Conservation (phyloP, 805 yeast genomes). For the Saccharomycopsis sp. region DNA sequence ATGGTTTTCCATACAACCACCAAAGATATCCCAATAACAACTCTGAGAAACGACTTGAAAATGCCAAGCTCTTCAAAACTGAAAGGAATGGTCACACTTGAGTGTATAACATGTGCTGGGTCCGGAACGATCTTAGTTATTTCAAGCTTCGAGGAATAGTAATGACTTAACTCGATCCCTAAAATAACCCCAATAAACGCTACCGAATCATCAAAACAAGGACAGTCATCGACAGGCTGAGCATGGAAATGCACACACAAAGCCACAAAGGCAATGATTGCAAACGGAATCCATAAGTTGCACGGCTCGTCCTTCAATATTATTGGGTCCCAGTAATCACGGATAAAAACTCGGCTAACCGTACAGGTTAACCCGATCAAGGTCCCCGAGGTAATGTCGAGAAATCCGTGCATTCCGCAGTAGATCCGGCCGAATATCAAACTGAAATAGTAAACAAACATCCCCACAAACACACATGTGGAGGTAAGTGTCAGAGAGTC, state of each 20-base stretch:
- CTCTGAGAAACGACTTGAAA: constrained; percentile 37
- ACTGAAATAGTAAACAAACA: constrained; percentile 48
- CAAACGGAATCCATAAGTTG: constrained; percentile 29
- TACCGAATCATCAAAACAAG: constrained; percentile 92
- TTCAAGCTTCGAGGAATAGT: constrained; percentile 33
- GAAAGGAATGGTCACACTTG: constrained; percentile 37
- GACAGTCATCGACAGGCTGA: constrained; percentile 86
- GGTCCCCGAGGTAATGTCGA: constrained; percentile 66
- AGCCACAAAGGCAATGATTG: constrained; percentile 37
- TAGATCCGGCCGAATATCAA: constrained; percentile 77
- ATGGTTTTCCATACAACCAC: constrained; percentile 70
- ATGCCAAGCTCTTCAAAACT: constrained; percentile 38
- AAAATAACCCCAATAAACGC: constrained; percentile 84
- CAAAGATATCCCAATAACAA: constrained; percentile 51
- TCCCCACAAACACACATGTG: constrained; percentile 22
- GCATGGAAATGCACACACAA: constrained; percentile 62
- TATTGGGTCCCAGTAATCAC: constrained; percentile 41
- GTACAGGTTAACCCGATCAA: constrained; percentile 53
- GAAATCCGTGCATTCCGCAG: constrained; percentile 96
- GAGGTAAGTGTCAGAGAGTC: constrained; percentile 10
- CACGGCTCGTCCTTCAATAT: constrained; percentile 26
- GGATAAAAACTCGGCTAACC: constrained; percentile 37
- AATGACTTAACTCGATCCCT: constrained; percentile 65
- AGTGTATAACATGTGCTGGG: constrained; percentile 20
- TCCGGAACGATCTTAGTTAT: constrained; percentile 21